A percentile compares a stretch with the other conserved stretches of the same genome.
Conservation (phyloP, 805 yeast genomes). For the Candida railenensis region DNA sequence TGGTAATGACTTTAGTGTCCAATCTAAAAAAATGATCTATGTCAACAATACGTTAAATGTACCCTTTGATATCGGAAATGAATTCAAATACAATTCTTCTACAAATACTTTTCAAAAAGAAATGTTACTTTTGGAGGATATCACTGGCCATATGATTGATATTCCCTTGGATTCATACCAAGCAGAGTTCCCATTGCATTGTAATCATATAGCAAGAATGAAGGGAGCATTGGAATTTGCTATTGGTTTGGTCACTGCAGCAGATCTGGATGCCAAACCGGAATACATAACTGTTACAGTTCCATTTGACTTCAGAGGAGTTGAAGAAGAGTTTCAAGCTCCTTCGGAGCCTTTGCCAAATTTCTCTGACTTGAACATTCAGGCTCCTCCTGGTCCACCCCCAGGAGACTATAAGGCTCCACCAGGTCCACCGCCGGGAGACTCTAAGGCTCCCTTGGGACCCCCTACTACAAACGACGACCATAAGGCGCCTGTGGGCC, state of each 20-base stretch:
- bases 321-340: not conserved
- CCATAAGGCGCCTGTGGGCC: not conserved
- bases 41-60: not conserved
- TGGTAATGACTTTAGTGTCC: not conserved
- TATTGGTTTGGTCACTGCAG: not conserved
- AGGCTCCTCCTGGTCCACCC: slow-evolving; percentile 2
- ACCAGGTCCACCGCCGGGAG: not conserved
- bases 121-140: slow-evolving; percentile 1
- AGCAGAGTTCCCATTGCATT: slow-evolving; percentile 4
- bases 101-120: not conserved
- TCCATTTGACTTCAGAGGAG: slow-evolving; percentile 3
- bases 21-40: not conserved
- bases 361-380: not conserved
- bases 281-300: not conserved
- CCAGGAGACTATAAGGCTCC: slow-evolving; percentile 1
- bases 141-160: slow-evolving; percentile 2
- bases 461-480: not conserved
- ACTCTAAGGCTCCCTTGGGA: not conserved
- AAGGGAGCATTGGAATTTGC: slow-evolving; percentile 2
- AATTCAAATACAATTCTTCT: slow-evolving; percentile 1
- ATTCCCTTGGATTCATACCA: slow-evolving; percentile 1
- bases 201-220: slow-evolving; percentile 3
- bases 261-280: slow-evolving; percentile 1
- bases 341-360: not conserved
- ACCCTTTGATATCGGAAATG: slow-evolving; percentile 3